Percentiles rank a stretch among this genome's conserved stretches.
Evolutionary conservation across 2,329 filamentous ascomycete species (phyloP).

Genomic region (Curvularia sp.): DNA sequence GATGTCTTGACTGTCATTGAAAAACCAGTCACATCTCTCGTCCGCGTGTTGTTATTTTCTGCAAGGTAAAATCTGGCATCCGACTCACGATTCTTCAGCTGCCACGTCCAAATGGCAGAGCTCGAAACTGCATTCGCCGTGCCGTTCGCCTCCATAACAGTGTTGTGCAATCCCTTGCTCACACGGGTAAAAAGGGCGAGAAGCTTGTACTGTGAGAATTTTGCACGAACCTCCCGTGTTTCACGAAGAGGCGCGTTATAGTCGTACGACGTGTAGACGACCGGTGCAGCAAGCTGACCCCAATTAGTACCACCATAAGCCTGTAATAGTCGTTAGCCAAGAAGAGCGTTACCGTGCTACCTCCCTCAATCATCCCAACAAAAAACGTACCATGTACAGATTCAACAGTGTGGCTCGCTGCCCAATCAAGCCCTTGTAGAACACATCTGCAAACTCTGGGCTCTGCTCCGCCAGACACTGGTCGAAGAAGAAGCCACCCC

Average conservation of each 20-base stretch:
- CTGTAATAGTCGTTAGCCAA: neutral
- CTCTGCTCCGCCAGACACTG: slow-evolving; percentile 56
- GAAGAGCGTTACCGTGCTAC: neutral
- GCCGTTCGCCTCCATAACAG: slow-evolving; percentile 63
- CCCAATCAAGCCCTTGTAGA: slow-evolving; percentile 64
- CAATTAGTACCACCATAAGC: slow-evolving; percentile 61
- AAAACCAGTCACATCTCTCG: slow-evolving; percentile 55
- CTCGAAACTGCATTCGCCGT: slow-evolving; percentile 56
- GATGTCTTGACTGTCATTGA: slow-evolving; percentile 58
- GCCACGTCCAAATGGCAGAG: slow-evolving; percentile 58
- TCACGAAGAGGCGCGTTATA: slow-evolving; percentile 61
- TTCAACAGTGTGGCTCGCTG: slow-evolving; percentile 59
- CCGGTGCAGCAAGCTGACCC: slow-evolving; percentile 56
- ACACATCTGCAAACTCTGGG: slow-evolving; percentile 60
- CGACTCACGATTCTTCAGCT: slow-evolving; percentile 59
- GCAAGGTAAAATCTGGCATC: slow-evolving; percentile 60
- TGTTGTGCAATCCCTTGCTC: slow-evolving; percentile 59
- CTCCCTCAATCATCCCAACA: neutral
- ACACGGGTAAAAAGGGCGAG: slow-evolving; percentile 62
- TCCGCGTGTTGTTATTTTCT: slow-evolving; percentile 56
- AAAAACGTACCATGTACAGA: slow-evolving; percentile 58
- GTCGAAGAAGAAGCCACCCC: slow-evolving; percentile 62
- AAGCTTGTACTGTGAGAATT: slow-evolving; percentile 63
- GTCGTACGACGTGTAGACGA: slow-evolving; percentile 58
- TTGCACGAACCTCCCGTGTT: slow-evolving; percentile 60